Evolutionary conservation across 2,329 filamentous ascomycete genomes (phyloP).

Genomic region (Microdochium trichocladiopsis): DNA sequence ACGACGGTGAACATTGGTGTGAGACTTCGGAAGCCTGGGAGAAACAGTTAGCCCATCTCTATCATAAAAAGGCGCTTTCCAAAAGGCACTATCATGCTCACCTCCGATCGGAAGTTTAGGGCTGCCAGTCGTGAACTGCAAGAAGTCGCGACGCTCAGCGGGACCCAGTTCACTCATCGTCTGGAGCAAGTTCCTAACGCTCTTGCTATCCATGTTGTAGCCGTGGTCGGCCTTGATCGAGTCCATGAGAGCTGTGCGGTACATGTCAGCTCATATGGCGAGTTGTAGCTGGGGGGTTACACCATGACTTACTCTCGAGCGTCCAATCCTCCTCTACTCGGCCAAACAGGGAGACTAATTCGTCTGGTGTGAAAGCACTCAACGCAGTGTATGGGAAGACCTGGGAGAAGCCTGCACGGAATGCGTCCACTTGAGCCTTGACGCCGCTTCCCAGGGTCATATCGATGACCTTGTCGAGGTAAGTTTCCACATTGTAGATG

Average conservation of each 20-base stretch:
- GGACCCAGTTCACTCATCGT: conserved; percentile 82
- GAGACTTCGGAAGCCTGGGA: conserved; percentile 83
- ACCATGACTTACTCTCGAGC: conserved; percentile 71
- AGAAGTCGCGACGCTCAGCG: conserved; percentile 78
- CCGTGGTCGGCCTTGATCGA: conserved; percentile 98
- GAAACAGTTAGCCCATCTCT: conserved; percentile 21
- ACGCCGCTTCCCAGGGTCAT: conserved; percentile 88
- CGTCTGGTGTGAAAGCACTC: conserved; percentile 88
- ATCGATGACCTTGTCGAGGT: conserved; percentile 85
- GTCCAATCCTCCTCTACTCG: conserved; percentile 94
- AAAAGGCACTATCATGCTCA: conserved; percentile 34
- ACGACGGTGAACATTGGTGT: conserved; percentile 99
- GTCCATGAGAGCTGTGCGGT: conserved; percentile 73
- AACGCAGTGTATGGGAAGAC: conserved; percentile 94
- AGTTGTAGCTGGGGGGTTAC: background rate
- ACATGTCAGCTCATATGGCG: conserved; percentile 12
- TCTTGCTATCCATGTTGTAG: conserved; percentile 97
- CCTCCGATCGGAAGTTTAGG: conserved; percentile 97
- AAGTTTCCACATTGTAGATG: conserved; percentile 84
- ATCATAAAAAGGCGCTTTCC: conserved; percentile 10
- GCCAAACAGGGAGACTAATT: conserved; percentile 91
- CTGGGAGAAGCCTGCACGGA: conserved; percentile 84
- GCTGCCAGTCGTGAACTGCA: conserved; percentile 97
- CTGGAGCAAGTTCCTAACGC: conserved; percentile 85
- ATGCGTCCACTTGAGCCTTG: conserved; percentile 81